Conservation (phyloP, 2,329 filamentous ascomycete genomes). For the Dothistroma pini region DNA sequence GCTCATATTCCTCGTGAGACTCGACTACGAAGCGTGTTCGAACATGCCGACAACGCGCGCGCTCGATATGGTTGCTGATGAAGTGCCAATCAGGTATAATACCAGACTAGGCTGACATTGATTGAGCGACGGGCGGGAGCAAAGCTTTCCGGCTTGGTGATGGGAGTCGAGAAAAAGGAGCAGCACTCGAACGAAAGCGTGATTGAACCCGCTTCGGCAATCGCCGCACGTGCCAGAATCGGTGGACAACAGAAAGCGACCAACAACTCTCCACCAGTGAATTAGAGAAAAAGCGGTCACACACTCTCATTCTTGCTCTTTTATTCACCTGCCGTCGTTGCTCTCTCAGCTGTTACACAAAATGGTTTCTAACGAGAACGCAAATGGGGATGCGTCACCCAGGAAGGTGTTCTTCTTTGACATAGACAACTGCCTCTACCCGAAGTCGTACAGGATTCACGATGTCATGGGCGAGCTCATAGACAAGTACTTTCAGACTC, state of each 20-base stretch:
- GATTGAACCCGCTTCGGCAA: too few relatives aligned
- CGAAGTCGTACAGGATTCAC: slow-evolving; percentile 72
- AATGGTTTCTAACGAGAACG: slow-evolving; percentile 11
- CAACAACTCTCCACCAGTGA: background rate
- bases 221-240: background rate
- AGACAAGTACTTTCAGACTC: slow-evolving; percentile 59
- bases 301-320: background rate
- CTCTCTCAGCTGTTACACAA: background rate
- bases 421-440: slow-evolving; percentile 97
- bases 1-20: background rate
- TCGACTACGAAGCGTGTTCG: slow-evolving; percentile 16
- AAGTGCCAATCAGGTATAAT: background rate
- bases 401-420: slow-evolving; percentile 71
- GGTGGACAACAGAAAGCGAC: background rate
- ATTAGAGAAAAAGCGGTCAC: background rate
- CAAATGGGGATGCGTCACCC: slow-evolving; percentile 7
- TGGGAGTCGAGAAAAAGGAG: background rate
- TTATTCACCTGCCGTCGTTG: background rate
- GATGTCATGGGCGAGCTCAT: slow-evolving; percentile 87
- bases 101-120: background rate
- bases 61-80: background rate
- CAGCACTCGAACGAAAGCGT: background rate
- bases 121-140: background rate
- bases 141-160: background rate
- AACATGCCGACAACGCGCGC: slow-evolving; percentile 11